Evolutionary conservation across 805 yeast genomes (phyloP).

Genomic region (Starmerella floricola): DNA sequence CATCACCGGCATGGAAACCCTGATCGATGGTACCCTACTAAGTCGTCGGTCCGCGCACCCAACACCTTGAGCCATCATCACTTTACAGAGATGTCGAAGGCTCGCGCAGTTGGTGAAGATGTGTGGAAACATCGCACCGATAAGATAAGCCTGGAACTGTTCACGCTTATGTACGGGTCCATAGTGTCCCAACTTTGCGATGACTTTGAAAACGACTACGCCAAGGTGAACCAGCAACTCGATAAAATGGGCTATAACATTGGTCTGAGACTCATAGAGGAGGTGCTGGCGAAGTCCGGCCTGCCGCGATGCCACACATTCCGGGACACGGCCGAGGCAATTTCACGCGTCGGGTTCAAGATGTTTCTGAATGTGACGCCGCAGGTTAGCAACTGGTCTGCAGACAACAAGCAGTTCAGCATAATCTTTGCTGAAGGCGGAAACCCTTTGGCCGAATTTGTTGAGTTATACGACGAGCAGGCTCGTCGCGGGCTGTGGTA

Average conservation of each 20-base stretch:
- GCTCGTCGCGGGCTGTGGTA: slow-evolving; percentile 76
- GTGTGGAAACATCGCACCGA: slow-evolving; percentile 82
- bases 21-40: not conserved
- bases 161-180: slow-evolving; percentile 90
- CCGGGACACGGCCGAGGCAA: slow-evolving; percentile 76
- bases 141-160: slow-evolving; percentile 82
- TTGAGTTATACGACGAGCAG: slow-evolving; percentile 75
- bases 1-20: not conserved
- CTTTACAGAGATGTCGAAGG: slow-evolving; percentile 18
- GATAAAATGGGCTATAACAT: slow-evolving; percentile 93
- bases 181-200: slow-evolving; percentile 82
- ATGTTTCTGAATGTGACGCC: slow-evolving; percentile 79
- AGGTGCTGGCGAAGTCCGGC: slow-evolving; percentile 80
- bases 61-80: not conserved
- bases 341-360: slow-evolving; percentile 80
- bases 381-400: slow-evolving; percentile 57
- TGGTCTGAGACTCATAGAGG: slow-evolving; percentile 83
- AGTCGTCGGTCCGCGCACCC: not conserved
- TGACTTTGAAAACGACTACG: slow-evolving; percentile 65
- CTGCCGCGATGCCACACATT: slow-evolving; percentile 67
- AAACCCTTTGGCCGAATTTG: slow-evolving; percentile 89
- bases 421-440: slow-evolving; percentile 49
- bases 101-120: slow-evolving; percentile 59
- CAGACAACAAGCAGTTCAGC: slow-evolving; percentile 62
- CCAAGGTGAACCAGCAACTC: slow-evolving; percentile 67